Evolutionary conservation across 2,329 filamentous ascomycete species (phyloP).

Genomic region (Amphichorda felina): DNA sequence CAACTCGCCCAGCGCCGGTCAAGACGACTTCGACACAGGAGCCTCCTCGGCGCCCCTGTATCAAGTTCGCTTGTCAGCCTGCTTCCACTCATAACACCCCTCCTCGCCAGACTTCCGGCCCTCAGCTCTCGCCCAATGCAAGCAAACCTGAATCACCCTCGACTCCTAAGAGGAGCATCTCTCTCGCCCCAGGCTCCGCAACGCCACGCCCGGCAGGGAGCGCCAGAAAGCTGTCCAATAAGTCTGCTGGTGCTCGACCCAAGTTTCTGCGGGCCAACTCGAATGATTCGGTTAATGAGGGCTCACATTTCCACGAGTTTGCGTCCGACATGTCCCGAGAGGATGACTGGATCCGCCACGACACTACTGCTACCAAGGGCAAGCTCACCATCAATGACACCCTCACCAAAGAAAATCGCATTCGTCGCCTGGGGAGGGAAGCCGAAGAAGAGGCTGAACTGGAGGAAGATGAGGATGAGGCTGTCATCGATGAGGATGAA

Average conservation of each 20-base stretch:
- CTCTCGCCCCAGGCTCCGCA: background rate
- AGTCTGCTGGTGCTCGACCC: constrained; percentile 9
- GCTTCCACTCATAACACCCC: constrained; percentile 26
- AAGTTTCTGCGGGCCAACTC: constrained; percentile 40
- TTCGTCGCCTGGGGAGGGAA: constrained; percentile 76
- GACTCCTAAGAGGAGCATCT: constrained; percentile 1
- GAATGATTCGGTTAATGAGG: constrained; percentile 39
- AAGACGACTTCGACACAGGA: constrained; percentile 21
- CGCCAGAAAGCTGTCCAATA: constrained; percentile 13
- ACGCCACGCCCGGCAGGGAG: constrained; percentile 1
- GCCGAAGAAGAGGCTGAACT: constrained; percentile 78
- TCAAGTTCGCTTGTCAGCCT: constrained; percentile 64
- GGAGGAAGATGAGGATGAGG: constrained; percentile 46
- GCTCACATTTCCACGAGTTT: constrained; percentile 77
- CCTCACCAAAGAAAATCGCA: constrained; percentile 77
- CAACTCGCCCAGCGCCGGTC: constrained; percentile 18
- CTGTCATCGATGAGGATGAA: constrained; percentile 31
- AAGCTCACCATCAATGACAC: constrained; percentile 86
- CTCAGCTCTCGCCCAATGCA: constrained; percentile 10
- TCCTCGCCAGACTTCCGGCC: constrained; percentile 12
- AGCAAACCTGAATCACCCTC: constrained; percentile 12
- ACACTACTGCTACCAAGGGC: constrained; percentile 47
- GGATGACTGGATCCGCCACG: constrained; percentile 80
- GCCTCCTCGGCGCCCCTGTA: constrained; percentile 44
- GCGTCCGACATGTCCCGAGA: constrained; percentile 70